Base-by-base conservation (phyloP, 345 rosid species). In the Gossypium anomalum region DNA sequence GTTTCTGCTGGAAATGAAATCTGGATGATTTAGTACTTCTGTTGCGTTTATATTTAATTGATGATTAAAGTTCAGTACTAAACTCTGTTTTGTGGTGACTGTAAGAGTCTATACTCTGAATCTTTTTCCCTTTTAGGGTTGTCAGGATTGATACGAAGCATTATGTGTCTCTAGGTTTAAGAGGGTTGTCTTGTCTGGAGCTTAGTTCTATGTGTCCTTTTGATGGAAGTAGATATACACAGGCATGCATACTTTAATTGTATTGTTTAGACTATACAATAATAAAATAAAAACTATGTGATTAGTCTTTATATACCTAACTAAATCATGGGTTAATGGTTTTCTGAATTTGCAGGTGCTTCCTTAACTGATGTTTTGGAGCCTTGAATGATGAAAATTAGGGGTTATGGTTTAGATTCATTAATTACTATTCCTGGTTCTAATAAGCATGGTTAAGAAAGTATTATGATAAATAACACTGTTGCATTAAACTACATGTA, bases 1-100 rank as follows among this genome's bases (percentile, higher is more conserved):
- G 55, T 67, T 67, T 67, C 55, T 45, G 38, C 71, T 45, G 48
- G 71, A 67, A 67, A 47, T 67, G 11, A 45, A 45, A 45, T 34
- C 56, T 67, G 71, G 71, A 67, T 8, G 38, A 67, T 67, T 45
- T 67, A 67, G 38, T 67, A 14, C 71, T 47, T 47, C 23, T 4
- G 13, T 45, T 67, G n/a, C 20, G 7, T 66, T 67, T 47, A 47
- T 45, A 27, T 45, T 67, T 22, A 48, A 22, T 67, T 67, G 38
- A 67, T 47, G 38, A 22, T 45, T 45, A 45, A 45, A 47, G 53
- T 2, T 67, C 71, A 44, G 29, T 22, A 47, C 38, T 14, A 47
- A 66, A 66, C 53, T 66, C 34, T 67, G 56, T 67, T 47, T 19
- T 45, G 48, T 67, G 53, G 55, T 67, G 53, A 67, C 55, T 14